Base-by-base conservation (phyloP, 345 rosid species). In the Gossypium mustelinum region DNA sequence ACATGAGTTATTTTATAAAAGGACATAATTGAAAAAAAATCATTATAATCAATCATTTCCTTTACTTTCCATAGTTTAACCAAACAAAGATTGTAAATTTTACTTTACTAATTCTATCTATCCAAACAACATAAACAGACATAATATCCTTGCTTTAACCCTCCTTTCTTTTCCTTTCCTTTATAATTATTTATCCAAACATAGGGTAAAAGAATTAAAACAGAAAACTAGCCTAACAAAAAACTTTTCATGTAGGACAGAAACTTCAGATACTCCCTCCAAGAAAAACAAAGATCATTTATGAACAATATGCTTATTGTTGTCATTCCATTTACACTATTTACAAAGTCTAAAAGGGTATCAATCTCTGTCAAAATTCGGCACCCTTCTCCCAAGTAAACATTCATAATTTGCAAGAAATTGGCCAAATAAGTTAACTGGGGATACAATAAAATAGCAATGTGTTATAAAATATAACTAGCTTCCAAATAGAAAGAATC, bases 401-500 rank as follows among this genome's bases (percentile, higher is more conserved):
- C 41, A 43, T 71, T 22, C 12, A 50, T 51, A 48, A 48, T 34
- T 27, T 47, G 14, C 55, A 69, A 34, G 16, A 50, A 70, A 50
- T 43, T 25, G 54, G 16, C 22, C 61, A 47, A 55, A 65, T 47
- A 73, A 34, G 41, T 34, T 34, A 34, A 34, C 7, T 34, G 41
- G 41, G 41, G 41, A 34, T 34, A 5, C 41, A 34, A 34, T 34
- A 5, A 34, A 34, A 4, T 34, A 34, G 41, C 41, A 34, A 29
- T 29, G 13, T 70, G 47, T n/a, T 54, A 62, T 7, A 34, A 71
- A 59, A 75, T 18, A 51, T 14, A 60, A 78, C 75, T 55, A 50
- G 65, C 69, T 73, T 77, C 60, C 52, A 61, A 2, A 16, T 55
- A 55, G 76, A 78, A 83, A 64, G 70, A 56, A 71, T 66, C 50